Base-by-base conservation (phyloP, 371 early-diverging fungal species). In the Mortierella sp. region DNA sequence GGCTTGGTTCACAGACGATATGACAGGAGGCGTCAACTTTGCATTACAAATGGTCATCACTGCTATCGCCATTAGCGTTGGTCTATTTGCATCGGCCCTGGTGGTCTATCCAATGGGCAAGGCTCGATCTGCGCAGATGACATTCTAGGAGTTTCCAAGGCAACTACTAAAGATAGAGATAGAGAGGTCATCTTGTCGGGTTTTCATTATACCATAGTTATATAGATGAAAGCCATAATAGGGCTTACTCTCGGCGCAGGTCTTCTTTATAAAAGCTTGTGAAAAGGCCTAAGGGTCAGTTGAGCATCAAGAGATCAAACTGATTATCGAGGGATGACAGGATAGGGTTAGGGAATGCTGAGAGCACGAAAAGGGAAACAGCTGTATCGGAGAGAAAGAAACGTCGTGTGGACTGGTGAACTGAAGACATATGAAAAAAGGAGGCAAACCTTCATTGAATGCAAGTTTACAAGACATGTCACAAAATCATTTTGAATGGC, bases 91-190 rank as follows among this genome's bases (percentile, higher is more conserved):
- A 1, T 87, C 89, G 8, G 88, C 90, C 0, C 70, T 90, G 47
- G 83, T 88, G 39, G 88, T 92, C n/a, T 92, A 90, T 70, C 92
- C 92, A 18, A 87, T 85, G 74, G 91, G 92, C 40, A 87, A 85
- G 62, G 66, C 77, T 43, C 87, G 88, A 45, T 90, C 90, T 9
- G 83, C 83, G 0, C 83, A 90, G 26, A 90, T 91, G 90, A 90
- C 84, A 4, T 91, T 91, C 61, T 89, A 86, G 45, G 52, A 28
- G 8, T 52, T 16, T 11, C 14, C 37, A 47, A 52, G 16, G 32
- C 14, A 14, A 6, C 20, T 1, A n/a, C 24, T 22, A 24, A n/a
- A 20, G 24, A 52, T 52, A 52, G 52, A 52, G 52, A n/a, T 20
- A 54, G 10, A 11, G 54, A 30, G 30, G 43, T 43, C 43, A 58